Evolutionary conservation across 1,284 basidiomycete genomes (phyloP), one percentile per base, ranked within the genome.

Genomic region (Meripilus lineatus): DNA sequence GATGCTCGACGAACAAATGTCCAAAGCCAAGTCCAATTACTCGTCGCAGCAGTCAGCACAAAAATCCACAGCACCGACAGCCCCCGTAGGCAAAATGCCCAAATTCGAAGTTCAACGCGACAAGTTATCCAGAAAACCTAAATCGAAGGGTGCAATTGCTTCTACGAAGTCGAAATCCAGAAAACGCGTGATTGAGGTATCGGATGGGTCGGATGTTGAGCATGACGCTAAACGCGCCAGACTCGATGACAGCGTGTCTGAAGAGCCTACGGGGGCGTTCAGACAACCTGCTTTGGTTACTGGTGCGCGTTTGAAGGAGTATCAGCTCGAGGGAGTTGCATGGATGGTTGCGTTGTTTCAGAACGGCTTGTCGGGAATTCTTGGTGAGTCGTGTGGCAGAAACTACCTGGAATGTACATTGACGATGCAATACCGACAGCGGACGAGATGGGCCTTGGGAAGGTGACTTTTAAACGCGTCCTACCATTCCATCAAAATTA

Each of bases 321-420:
- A 98, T 60, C 95, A 99, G 63, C 74, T 98, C 1, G 91, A 93
- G 41, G 95, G 95, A 4, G 79, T 98, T 13, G 89, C 95, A 51
- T 99, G 95, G 95, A 92, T 99, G 85, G 85, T 89, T 4, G 84
- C 84, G 25, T 68, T 99, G 8, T 92, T 93, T 64, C 84, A 92
- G 65, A 96, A 95, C 55, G 93, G 95, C 2, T 84, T 97, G 40
- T 94, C 93, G 30, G 94, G 95, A 2, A 97, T 97, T 46, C 65
- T 98, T 24, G 91, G 83, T 84, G 54, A 26, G 79, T 68, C 18
- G 18, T 22, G 13, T 23, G 21, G 5, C 25, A 21, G 23, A 8
- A 10, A 23, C 14, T 14, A 8, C 24, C 10, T 38, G 14, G 6
- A 6, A 18, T 11, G 7, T 35, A 25, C 13, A 28, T 26, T 15